Base-by-base conservation (phyloP, 352 stramenopile genomes). In the Pythium volutum region DNA sequence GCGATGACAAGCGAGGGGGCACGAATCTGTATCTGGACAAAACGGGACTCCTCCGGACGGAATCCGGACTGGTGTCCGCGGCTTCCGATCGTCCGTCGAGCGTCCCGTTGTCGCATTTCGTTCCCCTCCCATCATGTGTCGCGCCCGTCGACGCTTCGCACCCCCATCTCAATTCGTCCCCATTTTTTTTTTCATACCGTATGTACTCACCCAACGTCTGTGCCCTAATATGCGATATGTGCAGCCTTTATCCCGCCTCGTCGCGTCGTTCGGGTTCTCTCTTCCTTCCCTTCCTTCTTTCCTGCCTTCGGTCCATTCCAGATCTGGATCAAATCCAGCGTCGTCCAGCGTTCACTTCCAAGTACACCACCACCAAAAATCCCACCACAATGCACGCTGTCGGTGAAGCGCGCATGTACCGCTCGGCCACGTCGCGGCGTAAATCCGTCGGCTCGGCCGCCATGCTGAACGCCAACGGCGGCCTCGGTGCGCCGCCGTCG, bases 381-480 rank as follows among this genome's bases (percentile, higher is more conserved):
- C 29, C 16, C 41, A 27, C 27, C 33, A 72, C 67, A 54, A 53
- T 59, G 53, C 65, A 72, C 55, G 59, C 63, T 23, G 25, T 59
- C 1, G 45, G 41, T 9, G 64, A 71, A 33, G 25, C 64, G 20
- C 64, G 64, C 39, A 63, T 71, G 52, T 62, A 59, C 36, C 65
- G 65, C 34, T 62, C 59, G 55, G 54, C 41, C 15, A 41, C 41
- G 3, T 54, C 49, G 41, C 65, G 65, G 18, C 65, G 65, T 55
- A 72, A 72, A 43, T 72, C 65, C 34, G 58, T 67, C 3, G 65
- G 65, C 50, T 58, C 46, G 23, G 55, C 59, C 26, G 36, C 65
- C 25, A 67, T 67, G 65, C 46, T 61, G 14, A 33, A 46, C 42
- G 12, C 25, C 50, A 47, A 22, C 18, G 39, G 34, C 9, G 26